Base-by-base conservation (phyloP, 192 early-diverging fungal species). In the Entophlyctis helioformis region DNA sequence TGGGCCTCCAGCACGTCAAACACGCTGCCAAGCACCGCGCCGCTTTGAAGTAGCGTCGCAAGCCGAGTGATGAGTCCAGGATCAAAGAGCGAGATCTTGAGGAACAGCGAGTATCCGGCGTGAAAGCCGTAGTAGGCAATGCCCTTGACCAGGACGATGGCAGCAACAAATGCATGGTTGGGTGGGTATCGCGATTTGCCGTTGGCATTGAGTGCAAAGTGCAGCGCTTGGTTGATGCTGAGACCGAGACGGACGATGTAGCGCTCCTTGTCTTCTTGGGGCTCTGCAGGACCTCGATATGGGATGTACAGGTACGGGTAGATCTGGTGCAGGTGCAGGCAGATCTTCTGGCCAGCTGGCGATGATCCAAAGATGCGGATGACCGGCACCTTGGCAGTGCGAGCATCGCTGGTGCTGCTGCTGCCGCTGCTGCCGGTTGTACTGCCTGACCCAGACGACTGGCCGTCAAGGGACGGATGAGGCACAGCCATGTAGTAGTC, bases 121-220 rank as follows among this genome's bases (percentile, higher is more conserved):
- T 83, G 76, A 57, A 87, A 87, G 5, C 91, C 91, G 60, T 96
- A 96, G 54, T 90, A 90, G 1, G 85, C 82, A 0, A 87, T 59
- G 0, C 86, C 91, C 51, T 84, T 83, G 25, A 85, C 77, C 0
- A 78, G 72, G 11, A 66, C 50, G 33, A 91, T 78, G 1, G 80
- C 85, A 0, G 76, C 78, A 12, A 94, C 61, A 69, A 20, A 63
- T 62, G 11, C 48, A 46, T 31, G 34, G 52, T 24, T 20, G 20
- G 42, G 38, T 26, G 25, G 49, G 22, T 25, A 28, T 20, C 10
- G 27, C 15, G 26, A 9, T 12, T 39, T 33, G 20, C 9, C 50
- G 34, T 24, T 48, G 23, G 43, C 51, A 62, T 48, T 59, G 37
- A 54, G 50, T 23, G 66, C 61, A 39, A 76, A 53, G 32, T 64